Evolutionary conservation across 495 filamentous ascomycete genomes (phyloP), one percentile per base, ranked within the genome.

Genomic region (Podospora didyma): DNA sequence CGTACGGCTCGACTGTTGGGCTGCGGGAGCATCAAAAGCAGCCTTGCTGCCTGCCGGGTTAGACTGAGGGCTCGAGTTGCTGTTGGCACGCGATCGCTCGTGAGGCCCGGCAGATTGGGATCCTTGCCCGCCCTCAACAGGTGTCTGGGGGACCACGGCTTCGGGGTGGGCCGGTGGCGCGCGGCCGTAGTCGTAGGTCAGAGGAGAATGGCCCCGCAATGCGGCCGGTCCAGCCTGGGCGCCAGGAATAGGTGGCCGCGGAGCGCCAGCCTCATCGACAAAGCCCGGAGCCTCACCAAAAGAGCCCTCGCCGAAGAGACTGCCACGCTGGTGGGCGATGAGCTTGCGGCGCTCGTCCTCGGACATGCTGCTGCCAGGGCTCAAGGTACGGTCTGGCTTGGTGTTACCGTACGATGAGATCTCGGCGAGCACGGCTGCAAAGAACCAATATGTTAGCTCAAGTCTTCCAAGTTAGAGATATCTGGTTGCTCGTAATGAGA

Each of bases 291-390:
- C 74, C 52, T 83, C 83, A 57, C 79, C 77, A 70, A 82, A 91
- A 42, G 73, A 68, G 64, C 80, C 82, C 57, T 92, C 86, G 68
- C 90, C 90, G 72, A 96, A 98, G 62, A 98, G 73, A 48, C 91
- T 91, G 60, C 87, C 88, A 70, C 94, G 91, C 73, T 98, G 94
- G 66, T 92, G 92, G 62, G 92, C 88, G 65, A 98, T 93, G 63
- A 98, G 84, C 56, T 97, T 92, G 57, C 94, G 93, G 66, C 94
- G 91, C 57, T 96, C 92, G 50, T 97, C 94, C 76, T 97, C 94
- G 70, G 86, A 92, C 88, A 96, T 87, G 65, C 67, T 70, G 65
- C 67, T 70, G 65, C 89, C 87, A 2, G 93, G 93, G 78, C 93
- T 97, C 78, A 91, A 80, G 61, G 92, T 87, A 63, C 93, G 91